Percentiles rank a stretch among this genome's conserved stretches.
These are phyloP conservation scores for Fagus sylvatica DNA, from an alignment of 306 rosid genomes.

Conservation along the genomic window DNA sequence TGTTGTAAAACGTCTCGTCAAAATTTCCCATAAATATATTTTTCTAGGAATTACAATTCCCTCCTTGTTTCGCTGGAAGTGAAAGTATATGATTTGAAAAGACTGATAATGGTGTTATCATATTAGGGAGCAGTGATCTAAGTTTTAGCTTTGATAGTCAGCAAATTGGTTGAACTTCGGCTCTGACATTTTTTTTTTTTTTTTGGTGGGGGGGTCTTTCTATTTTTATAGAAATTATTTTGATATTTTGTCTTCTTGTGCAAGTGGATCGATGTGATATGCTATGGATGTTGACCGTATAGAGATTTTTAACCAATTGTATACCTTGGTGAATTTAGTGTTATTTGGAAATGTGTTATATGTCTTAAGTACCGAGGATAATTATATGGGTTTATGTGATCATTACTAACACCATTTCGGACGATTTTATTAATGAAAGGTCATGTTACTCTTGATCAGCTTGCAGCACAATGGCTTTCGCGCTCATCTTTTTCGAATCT, in stretches of 20 bases:
- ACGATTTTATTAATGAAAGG: constrained; percentile 59
- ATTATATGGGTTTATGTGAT: not conserved
- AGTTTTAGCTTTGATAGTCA: too few species aligned
- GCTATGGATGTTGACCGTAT: too few species aligned
- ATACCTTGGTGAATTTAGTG: not conserved
- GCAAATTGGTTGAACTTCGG: too few species aligned
- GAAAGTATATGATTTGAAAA: too few species aligned
- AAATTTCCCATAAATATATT: not conserved
- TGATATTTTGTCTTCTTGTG: not conserved
- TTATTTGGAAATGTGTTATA: not conserved
- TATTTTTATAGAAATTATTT: too few species aligned
- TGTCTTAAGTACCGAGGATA: constrained; percentile 7
- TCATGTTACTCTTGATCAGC: constrained; percentile 53
- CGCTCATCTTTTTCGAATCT: constrained; percentile 53
- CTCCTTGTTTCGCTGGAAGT: too few species aligned
- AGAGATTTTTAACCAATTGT: too few species aligned
- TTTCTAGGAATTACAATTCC: too few species aligned
- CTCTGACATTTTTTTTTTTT: too few species aligned
- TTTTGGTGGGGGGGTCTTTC: too few species aligned
- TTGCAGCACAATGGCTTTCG: constrained; percentile 74
- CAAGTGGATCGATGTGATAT: not conserved
- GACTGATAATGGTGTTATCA: too few species aligned
- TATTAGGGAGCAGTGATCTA: too few species aligned
- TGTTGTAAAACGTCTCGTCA: not conserved
- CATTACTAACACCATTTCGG: constrained; percentile 14